Percentiles rank a stretch among this genome's conserved stretches.
These are phyloP conservation scores for Vigna trinervia DNA, from an alignment of 306 rosid species.

Conservation along the genomic window DNA sequence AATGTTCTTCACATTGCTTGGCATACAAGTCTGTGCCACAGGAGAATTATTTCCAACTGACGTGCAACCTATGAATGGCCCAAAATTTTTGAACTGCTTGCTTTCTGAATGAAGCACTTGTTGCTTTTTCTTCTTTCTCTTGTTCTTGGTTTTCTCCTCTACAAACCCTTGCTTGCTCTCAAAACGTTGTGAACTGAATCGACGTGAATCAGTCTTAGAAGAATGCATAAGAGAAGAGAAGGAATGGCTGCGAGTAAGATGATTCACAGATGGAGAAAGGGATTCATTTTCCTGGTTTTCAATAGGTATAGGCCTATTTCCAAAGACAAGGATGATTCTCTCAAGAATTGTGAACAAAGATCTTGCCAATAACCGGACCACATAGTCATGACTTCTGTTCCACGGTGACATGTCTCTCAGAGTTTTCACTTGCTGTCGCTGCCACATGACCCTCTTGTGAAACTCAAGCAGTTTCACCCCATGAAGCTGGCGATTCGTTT, in stretches of 20 bases:
- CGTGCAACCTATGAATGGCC: conserved; percentile 59
- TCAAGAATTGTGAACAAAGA: conserved; percentile 76
- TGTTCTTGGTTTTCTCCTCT: conserved; percentile 38
- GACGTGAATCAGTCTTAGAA: conserved; percentile 43
- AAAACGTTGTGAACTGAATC: conserved; percentile 35
- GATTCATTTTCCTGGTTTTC: conserved; percentile 29
- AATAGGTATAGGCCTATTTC: conserved; percentile 44
- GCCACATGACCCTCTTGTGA: conserved; percentile 67
- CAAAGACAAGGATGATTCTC: conserved; percentile 71
- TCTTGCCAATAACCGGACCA: conserved; percentile 76
- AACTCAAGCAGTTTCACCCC: conserved; percentile 54
- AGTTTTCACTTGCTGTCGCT: conserved; percentile 66
- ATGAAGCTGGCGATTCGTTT: conserved; percentile 38
- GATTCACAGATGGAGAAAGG: conserved; percentile 18
- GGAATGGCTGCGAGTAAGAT: conserved; percentile 52
- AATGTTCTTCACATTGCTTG: conserved; percentile 33
- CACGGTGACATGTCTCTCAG: conserved; percentile 73
- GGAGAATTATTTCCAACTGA: conserved; percentile 55
- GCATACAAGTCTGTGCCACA: conserved; percentile 36
- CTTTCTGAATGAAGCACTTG: conserved; percentile 46
- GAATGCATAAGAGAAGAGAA: conserved; percentile 42
- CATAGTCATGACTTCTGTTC: conserved; percentile 76
- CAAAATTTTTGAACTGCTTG: conserved; percentile 43
- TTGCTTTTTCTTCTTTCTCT: conserved; percentile 43
- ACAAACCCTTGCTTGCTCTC: conserved; percentile 29